Evolutionary conservation across 495 filamentous ascomycete genomes (phyloP).

Genomic region (Hypoxylon rickii): DNA sequence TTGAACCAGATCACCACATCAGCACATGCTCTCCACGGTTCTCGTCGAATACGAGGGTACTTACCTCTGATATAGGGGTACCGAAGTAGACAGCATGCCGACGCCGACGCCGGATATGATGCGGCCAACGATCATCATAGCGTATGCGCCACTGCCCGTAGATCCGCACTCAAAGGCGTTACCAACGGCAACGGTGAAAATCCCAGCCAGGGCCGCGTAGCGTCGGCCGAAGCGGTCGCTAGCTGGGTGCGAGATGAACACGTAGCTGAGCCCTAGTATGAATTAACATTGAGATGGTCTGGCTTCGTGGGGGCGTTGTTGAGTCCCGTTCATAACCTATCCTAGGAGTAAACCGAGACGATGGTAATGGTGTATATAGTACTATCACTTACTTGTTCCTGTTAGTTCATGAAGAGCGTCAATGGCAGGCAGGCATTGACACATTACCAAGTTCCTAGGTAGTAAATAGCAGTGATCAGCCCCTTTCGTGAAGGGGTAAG

Average conservation of each 20-base stretch:
- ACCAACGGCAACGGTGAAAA: slow-evolving; percentile 51
- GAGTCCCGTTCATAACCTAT: no score
- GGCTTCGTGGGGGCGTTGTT: no score
- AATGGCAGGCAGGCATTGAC: no score
- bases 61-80: slow-evolving; percentile 61
- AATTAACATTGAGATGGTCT: slow-evolving; percentile 14
- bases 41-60: background rate
- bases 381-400: slow-evolving; percentile 12
- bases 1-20: no score
- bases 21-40: no score
- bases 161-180: slow-evolving; percentile 52
- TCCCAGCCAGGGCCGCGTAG: slow-evolving; percentile 53
- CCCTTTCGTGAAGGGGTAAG: slow-evolving; percentile 51
- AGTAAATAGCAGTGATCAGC: slow-evolving; percentile 61
- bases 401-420: slow-evolving; percentile 5
- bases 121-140: slow-evolving; percentile 58
- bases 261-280: slow-evolving; percentile 45
- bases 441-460: slow-evolving; percentile 57
- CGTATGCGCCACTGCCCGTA: slow-evolving; percentile 45
- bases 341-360: no score
- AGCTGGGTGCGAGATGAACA: slow-evolving; percentile 55
- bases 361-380: no score
- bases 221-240: slow-evolving; percentile 56
- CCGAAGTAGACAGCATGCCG: slow-evolving; percentile 58
- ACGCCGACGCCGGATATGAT: slow-evolving; percentile 57